A percentile compares a stretch with the other conserved stretches of the same genome.
phyloP scores from a whole-genome alignment of 2,329 filamentous ascomycete species.

The Alternaria sp. region DNA sequence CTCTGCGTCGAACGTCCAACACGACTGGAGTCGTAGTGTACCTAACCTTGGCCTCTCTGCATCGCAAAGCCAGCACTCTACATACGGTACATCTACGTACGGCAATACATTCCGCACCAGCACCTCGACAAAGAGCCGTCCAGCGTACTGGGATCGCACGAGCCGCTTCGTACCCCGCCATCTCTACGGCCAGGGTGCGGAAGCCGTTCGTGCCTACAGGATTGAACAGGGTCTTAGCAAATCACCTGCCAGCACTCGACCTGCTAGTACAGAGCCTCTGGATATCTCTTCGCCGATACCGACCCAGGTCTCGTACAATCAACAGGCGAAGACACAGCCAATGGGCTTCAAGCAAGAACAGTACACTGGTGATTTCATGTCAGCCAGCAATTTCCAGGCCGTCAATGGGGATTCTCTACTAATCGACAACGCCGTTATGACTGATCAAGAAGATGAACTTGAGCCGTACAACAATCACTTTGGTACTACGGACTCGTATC shows the following conservation, averaged over 20 bases:
- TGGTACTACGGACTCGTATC: conserved; percentile 8
- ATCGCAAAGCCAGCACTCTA: conserved; percentile 21
- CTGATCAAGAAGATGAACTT: conserved; percentile 22
- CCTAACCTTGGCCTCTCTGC: conserved; percentile 30
- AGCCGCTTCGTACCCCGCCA: conserved; percentile 49
- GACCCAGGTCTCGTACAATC: conserved; percentile 30
- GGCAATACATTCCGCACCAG: conserved; percentile 25
- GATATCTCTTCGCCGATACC: conserved; percentile 36
- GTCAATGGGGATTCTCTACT: conserved; percentile 15
- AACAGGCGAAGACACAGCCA: conserved; percentile 16
- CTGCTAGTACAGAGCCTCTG: conserved; percentile 31
- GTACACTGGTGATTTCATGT: conserved; percentile 22
- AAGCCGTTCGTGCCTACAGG: conserved; percentile 42
- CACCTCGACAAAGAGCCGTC: conserved; percentile 22
- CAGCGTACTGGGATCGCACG: conserved; percentile 44
- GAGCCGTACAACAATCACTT: conserved; percentile 14
- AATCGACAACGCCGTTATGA: conserved; percentile 17
- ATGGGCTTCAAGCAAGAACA: conserved; percentile 18
- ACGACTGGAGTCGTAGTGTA: conserved; percentile 40
- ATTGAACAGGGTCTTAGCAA: conserved; percentile 28
- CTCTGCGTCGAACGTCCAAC: conserved; percentile 21
- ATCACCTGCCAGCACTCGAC: conserved; percentile 24
- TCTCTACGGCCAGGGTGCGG: conserved; percentile 46
- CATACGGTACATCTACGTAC: conserved; percentile 25
- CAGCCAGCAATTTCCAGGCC: conserved; percentile 16